Evolutionary conservation across 192 early-diverging fungal genomes (phyloP), one percentile per base, ranked within the genome.

Genomic region (Umbelopsis sp.): DNA sequence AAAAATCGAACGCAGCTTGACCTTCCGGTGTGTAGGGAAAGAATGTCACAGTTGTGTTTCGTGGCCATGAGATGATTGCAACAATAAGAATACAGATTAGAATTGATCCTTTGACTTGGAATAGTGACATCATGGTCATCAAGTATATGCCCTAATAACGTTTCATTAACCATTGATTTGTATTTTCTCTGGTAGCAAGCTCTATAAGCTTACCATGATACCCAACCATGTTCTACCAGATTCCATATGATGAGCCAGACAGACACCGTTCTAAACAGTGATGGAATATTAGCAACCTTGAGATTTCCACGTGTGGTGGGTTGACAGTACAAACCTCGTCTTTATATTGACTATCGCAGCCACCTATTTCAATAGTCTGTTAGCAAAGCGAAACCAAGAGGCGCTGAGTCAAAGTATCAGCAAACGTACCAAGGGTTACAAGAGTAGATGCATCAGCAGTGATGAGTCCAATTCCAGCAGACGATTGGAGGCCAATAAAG

Each of bases 381-480:
- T 25, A 51, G 25, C n/a, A 5, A 38, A 38, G 4, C 3, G 38
- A 11, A 11, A 41, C 8, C 38, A 1, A 41, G 38, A 41, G 7
- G 7, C 8, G 38, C 38, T 41, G 1, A 41, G 4, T 6, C 38
- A 41, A 41, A 41, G 5, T 41, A 41, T 41, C 8, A 41, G 38
- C 38, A 41, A 41, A 52, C 54, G 54, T 65, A 62, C 90, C 93
- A 0, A 94, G 81, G 16, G 85, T 83, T 2, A 94, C 93, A 20
- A 94, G 67, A 4, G 91, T 94, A 0, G 92, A 81, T 4, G 79
- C 65, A 53, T 85, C 86, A 4, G 83, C 74, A 6, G 82, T 80
- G 51, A 94, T 86, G 24, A 93, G 81, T 26, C 93, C 93, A 45
- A 94, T 93, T 45, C 93, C 93, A 9, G 90, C 92, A 11, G 92